Percentiles rank a stretch among this genome's conserved stretches.
Evolutionary conservation across 2,329 filamentous ascomycete species (phyloP).

Genomic region (Cladosporium sp.): DNA sequence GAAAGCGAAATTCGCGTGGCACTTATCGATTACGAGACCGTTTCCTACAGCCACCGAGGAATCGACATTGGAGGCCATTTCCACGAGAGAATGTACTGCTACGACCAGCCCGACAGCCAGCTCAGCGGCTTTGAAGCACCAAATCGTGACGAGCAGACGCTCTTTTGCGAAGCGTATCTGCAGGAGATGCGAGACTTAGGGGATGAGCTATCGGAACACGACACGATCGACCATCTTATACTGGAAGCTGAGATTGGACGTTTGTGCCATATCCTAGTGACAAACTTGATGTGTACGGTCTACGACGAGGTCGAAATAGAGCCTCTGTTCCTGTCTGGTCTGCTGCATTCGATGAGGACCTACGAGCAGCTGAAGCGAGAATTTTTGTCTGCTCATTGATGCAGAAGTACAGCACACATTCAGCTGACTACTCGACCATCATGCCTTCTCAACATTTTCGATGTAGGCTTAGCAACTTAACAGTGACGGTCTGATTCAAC

Average conservation of each 20-base stretch:
- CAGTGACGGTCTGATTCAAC: no score
- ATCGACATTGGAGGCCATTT: slow-evolving; percentile 14
- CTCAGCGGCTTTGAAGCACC: neutral
- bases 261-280: slow-evolving; percentile 6
- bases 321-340: neutral
- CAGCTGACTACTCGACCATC: no score
- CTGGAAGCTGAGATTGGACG: slow-evolving; percentile 6
- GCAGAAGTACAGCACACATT: no score
- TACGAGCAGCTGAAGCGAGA: slow-evolving; percentile 2
- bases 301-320: slow-evolving; percentile 5
- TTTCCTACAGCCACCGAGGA: slow-evolving; percentile 12
- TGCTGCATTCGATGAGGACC: slow-evolving; percentile 6
- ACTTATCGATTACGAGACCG: slow-evolving; percentile 13
- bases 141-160: neutral
- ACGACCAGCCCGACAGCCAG: neutral
- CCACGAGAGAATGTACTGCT: slow-evolving; percentile 12
- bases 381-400: neutral
- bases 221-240: slow-evolving; percentile 11
- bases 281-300: slow-evolving; percentile 8
- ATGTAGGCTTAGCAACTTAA: no score
- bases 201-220: neutral
- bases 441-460: no score
- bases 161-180: slow-evolving; percentile 9
- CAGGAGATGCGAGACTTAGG: slow-evolving; percentile 1
- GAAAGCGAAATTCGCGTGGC: neutral